These are phyloP conservation scores for Penicillium ucsense DNA, from an alignment of 495 filamentous ascomycete species.

Conservation along the genomic window DNA sequence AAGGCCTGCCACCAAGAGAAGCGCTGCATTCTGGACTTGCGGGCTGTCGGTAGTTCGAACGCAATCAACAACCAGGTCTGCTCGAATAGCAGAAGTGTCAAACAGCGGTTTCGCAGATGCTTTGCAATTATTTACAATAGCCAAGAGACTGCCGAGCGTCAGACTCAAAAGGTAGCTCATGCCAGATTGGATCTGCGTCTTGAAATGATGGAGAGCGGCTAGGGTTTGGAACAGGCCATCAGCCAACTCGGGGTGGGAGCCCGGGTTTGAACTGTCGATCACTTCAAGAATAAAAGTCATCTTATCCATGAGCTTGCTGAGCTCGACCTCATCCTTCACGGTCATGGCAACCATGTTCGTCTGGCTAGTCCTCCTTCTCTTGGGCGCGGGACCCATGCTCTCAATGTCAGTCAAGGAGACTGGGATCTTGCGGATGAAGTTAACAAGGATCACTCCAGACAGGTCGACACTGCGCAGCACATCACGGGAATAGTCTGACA, in stretches of 20 bases:
- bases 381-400: conserved; percentile 54
- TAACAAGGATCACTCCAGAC: conserved; percentile 56
- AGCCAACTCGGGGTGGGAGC: conserved; percentile 61
- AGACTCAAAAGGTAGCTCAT: conserved; percentile 79
- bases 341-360: conserved; percentile 42
- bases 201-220: conserved; percentile 73
- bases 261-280: conserved; percentile 65
- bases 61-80: conserved; percentile 83
- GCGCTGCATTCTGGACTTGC: conserved; percentile 81
- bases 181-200: conserved; percentile 59
- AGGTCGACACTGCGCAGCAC: conserved; percentile 59
- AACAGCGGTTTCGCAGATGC: conserved; percentile 49
- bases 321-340: conserved; percentile 39
- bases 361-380: conserved; percentile 66
- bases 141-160: conserved; percentile 62
- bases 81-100: conserved; percentile 64
- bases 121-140: conserved; percentile 68
- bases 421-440: conserved; percentile 61
- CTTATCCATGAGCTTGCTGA: conserved; percentile 55
- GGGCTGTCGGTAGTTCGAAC: conserved; percentile 80
- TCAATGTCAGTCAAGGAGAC: conserved; percentile 50
- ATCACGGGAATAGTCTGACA: conserved; percentile 50
- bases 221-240: conserved; percentile 70
- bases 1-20: conserved; percentile 77
- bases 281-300: conserved; percentile 84